These are phyloP conservation scores for Macrophomina tecta DNA, from an alignment of 2,329 filamentous ascomycete genomes.

Conservation along the genomic window DNA sequence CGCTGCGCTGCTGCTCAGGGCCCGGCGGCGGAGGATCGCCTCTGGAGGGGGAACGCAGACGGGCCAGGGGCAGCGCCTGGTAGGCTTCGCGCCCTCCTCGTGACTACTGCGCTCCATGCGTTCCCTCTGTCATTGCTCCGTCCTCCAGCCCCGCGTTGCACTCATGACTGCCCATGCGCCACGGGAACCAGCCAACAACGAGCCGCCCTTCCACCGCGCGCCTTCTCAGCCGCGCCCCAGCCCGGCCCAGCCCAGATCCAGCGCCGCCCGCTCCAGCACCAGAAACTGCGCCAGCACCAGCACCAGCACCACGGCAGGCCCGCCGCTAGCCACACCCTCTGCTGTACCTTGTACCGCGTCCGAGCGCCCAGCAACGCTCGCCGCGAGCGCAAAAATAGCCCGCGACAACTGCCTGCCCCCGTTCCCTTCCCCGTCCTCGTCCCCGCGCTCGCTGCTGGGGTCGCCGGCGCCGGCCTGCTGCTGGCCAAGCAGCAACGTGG, in stretches of 20 bases:
- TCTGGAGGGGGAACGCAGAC: conserved; percentile 18
- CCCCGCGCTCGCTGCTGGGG: not conserved
- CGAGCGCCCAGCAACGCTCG: conserved; percentile 1
- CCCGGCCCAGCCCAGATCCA: not conserved
- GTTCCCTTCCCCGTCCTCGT: no score
- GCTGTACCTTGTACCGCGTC: not conserved
- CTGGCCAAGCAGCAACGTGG: conserved; percentile 14
- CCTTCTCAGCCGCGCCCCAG: conserved; percentile 4
- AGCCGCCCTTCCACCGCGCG: not conserved
- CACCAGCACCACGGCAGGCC: no score
- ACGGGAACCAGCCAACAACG: conserved; percentile 5
- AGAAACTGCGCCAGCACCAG: not conserved
- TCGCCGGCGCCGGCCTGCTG: not conserved
- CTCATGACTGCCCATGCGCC: conserved; percentile 22
- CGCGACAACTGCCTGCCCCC: not conserved
- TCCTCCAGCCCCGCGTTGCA: conserved; percentile 14
- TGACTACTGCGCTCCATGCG: conserved; percentile 15
- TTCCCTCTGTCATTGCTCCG: conserved; percentile 8
- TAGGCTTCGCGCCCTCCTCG: conserved; percentile 16
- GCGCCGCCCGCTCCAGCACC: not conserved
- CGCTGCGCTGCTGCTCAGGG: conserved; percentile 20
- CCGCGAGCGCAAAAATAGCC: conserved; percentile 16
- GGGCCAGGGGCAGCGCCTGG: conserved; percentile 19
- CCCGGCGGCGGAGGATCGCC: conserved; percentile 25
- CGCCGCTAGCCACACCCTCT: not conserved